These are phyloP conservation scores for Brassica carinata DNA, from an alignment of 345 rosid genomes.

Conservation along the genomic window DNA sequence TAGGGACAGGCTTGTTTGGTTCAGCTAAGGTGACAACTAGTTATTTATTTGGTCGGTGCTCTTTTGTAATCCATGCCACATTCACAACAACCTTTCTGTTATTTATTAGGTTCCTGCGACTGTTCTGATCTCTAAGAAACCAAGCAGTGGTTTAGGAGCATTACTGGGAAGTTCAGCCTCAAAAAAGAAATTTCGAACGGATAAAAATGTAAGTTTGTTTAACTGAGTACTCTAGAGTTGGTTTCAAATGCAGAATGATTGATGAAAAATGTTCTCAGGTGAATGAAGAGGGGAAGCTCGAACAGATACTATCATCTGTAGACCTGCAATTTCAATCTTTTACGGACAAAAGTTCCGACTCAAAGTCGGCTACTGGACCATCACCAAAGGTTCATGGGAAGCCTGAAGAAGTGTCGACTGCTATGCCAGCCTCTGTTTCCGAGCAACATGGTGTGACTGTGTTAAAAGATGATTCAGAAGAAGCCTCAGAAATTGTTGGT, in stretches of 20 bases:
- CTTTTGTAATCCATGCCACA: background rate
- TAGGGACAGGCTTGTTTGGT: conserved; percentile 33
- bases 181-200: conserved; percentile 51
- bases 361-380: conserved; percentile 28
- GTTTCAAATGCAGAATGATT: conserved; percentile 12
- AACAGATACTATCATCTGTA: conserved; percentile 40
- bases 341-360: conserved; percentile 16
- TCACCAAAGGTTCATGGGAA: background rate
- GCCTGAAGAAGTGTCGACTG: conserved; percentile 23
- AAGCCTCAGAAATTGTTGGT: conserved; percentile 20
- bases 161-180: conserved; percentile 50
- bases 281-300: conserved; percentile 52
- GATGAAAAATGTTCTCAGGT: conserved; percentile 43
- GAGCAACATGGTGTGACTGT: conserved; percentile 48
- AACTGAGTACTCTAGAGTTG: background rate
- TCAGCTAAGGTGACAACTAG: conserved; percentile 43
- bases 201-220: conserved; percentile 50
- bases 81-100: conserved; percentile 24
- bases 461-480: conserved; percentile 38
- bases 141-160: conserved; percentile 75
- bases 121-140: conserved; percentile 61
- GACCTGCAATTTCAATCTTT: conserved; percentile 34
- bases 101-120: conserved; percentile 55
- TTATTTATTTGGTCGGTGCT: background rate
- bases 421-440: conserved; percentile 37